Percentiles rank a stretch among this genome's conserved stretches.
Evolutionary conservation across 176 grass and related monocot genomes (phyloP).

Genomic region (Aegilops bicornis): DNA sequence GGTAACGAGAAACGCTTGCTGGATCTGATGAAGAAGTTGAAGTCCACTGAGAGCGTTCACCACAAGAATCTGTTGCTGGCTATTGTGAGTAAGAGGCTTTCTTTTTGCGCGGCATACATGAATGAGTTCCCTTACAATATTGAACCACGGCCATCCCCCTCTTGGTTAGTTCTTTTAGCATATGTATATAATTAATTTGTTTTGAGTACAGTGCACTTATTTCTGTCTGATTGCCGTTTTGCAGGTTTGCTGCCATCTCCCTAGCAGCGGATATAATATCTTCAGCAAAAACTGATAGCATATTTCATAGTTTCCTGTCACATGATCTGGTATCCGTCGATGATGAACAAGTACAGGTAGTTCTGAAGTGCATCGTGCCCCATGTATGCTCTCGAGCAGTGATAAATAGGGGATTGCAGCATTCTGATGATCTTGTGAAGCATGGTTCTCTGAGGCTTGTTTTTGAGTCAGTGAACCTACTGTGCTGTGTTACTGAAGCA

Average conservation of each 20-base stretch:
- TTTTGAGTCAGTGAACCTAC: constrained; percentile 69
- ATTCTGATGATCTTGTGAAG: constrained; percentile 85
- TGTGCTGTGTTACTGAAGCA: constrained; percentile 48
- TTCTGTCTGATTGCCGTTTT: constrained; percentile 35
- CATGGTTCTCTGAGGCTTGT: constrained; percentile 76
- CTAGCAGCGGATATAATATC: constrained; percentile 82
- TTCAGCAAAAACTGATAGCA: constrained; percentile 46
- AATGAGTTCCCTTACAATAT: constrained; percentile 79
- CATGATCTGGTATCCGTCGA: constrained; percentile 45
- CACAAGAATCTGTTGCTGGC: constrained; percentile 73
- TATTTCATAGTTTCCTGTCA: constrained; percentile 44
- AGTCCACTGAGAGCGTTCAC: constrained; percentile 58
- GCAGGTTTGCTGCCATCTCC: constrained; percentile 80
- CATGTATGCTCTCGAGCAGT: constrained; percentile 61
- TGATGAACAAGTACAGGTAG: constrained; percentile 52
- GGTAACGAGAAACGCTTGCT: constrained; percentile 86
- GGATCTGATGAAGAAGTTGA: constrained; percentile 90
- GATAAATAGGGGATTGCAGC: constrained; percentile 87
- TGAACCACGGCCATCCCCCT: constrained; percentile 57
- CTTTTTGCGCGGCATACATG: constrained; percentile 80
- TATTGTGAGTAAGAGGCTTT: constrained; percentile 59
- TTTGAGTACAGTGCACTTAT: constrained; percentile 8
- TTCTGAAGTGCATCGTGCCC: constrained; percentile 81
- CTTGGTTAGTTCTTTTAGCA: constrained; percentile 65
- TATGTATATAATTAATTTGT: constrained; percentile 12